These are phyloP conservation scores for Pedinophyceae sp. DNA, from an alignment of 139 green algal genomes.

Conservation along the genomic window DNA sequence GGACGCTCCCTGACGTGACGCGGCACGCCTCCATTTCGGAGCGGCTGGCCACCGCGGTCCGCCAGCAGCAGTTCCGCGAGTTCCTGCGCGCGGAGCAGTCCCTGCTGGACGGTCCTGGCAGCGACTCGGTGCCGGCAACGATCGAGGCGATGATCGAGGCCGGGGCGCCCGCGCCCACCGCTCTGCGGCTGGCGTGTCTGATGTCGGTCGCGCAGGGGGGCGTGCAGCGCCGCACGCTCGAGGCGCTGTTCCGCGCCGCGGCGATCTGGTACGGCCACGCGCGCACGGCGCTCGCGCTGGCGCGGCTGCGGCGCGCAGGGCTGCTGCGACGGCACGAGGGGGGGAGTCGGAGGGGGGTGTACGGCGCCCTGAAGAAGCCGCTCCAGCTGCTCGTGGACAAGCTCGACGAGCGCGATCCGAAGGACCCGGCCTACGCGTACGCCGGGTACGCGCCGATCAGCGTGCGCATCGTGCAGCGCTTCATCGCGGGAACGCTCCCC, in stretches of 20 bases:
- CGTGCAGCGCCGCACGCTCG: background rate
- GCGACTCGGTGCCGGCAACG: too few species aligned
- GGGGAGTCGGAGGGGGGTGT: background rate
- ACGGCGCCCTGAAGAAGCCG: background rate
- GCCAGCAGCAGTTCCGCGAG: background rate
- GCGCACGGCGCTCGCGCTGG: background rate
- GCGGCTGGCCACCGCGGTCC: background rate
- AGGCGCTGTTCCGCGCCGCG: background rate
- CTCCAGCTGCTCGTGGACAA: background rate
- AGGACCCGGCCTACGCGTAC: background rate
- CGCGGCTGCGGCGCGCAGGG: background rate
- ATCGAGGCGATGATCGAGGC: background rate
- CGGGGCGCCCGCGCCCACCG: too few species aligned
- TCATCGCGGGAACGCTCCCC: too few species aligned
- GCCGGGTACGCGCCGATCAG: background rate
- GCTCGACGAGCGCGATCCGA: background rate
- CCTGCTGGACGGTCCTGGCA: background rate
- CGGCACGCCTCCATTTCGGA: background rate
- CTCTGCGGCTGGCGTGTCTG: background rate
- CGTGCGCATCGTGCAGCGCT: too few species aligned
- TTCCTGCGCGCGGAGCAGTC: background rate
- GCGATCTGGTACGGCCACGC: background rate
- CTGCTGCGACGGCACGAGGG: background rate
- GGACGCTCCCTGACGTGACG: constrained; percentile 1
- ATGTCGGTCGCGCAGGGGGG: too few species aligned